Evolutionary conservation across 495 filamentous ascomycete genomes (phyloP), one percentile per base, ranked within the genome.

Genomic region (Penicillium canariense): DNA sequence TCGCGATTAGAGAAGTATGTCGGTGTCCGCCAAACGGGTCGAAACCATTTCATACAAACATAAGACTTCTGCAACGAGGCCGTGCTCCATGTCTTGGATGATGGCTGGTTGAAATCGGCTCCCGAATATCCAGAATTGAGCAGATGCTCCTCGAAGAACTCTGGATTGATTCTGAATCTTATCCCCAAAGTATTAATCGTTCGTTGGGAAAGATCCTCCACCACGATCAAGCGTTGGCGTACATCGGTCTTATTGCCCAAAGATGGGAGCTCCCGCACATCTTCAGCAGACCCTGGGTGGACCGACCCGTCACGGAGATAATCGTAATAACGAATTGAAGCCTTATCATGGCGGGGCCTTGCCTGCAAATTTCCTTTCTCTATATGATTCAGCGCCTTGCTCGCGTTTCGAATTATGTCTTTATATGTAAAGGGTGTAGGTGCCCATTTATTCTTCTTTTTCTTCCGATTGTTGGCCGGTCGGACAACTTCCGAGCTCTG

Each of bases 101-200:
- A 25, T 30, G 30, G 32, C 40, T 47, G 40, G 11, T 55, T 18
- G n/a, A 39, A 54, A 2, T 55, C 23, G 0, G 39, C 31, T 0
- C 47, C 57, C 1, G 40, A 28, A 48, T 60, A 60, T 4, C 48
- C 48, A 4, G 57, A 55, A 47, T 60, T 52, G 1, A 60, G 47
- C 23, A 60, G 28, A 32, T 60, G 57, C 34, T 60, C 51, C 22
- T 60, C 57, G 32, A 60, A 60, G 14, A 60, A 60, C 20, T 55
- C 51, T 3, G 57, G 57, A 22, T 60, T 60, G 5, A 60, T 55
- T 11, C 52, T 25, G 47, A 55, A 60, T 20, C 17, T 51, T 12
- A 36, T 28, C 1, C 57, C 57, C 5, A 60, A 11, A 20, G 9
- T 27, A 48, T 51, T 11, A 10, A 60, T 60, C 12, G 35, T 48